A percentile compares a stretch with the other conserved stretches of the same genome.
Evolutionary conservation across 1,139 yeast genomes (phyloP).

Genomic region (Candida sp.): DNA sequence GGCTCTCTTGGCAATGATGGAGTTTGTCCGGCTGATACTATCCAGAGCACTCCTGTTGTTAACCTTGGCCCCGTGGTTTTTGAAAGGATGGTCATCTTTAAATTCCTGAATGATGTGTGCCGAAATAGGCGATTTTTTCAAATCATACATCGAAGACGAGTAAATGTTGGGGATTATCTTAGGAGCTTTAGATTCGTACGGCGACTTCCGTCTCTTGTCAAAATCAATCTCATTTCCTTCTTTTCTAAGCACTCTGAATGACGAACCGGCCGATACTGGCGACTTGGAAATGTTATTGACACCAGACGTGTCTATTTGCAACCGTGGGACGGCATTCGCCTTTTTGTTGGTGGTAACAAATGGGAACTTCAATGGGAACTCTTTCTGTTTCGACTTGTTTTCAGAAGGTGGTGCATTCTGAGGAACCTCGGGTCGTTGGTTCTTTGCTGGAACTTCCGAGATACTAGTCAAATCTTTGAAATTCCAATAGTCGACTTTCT

Average conservation of each 20-base stretch:
- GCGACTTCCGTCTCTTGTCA: conserved; percentile 79
- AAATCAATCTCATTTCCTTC: conserved; percentile 72
- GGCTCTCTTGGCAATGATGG: conserved; percentile 63
- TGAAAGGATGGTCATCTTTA: conserved; percentile 24
- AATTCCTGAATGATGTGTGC: conserved; percentile 41
- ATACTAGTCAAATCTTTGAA: conserved; percentile 51
- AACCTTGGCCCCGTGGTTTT: background rate
- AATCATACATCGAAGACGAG: conserved; percentile 43
- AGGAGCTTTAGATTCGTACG: conserved; percentile 56
- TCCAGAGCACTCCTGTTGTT: conserved; percentile 2
- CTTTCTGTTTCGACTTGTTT: conserved; percentile 14
- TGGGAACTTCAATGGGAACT: conserved; percentile 15
- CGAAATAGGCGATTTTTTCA: conserved; percentile 38
- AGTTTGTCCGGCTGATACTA: conserved; percentile 9
- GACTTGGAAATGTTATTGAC: conserved; percentile 13
- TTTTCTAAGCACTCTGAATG: conserved; percentile 66
- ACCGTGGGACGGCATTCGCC: conserved; percentile 19
- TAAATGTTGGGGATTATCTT: conserved; percentile 47
- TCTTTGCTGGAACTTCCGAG: conserved; percentile 14
- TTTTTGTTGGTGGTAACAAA: conserved; percentile 12
- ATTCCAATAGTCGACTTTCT: conserved; percentile 60
- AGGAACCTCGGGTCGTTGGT: background rate
- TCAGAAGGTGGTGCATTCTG: background rate
- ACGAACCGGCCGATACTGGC: conserved; percentile 16
- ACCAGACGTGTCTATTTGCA: conserved; percentile 33